Percentiles rank a stretch among this genome's conserved stretches.
These are phyloP conservation scores for Colletotrichum orchidophilum DNA, from an alignment of 2,329 filamentous ascomycete genomes.

Conservation along the genomic window DNA sequence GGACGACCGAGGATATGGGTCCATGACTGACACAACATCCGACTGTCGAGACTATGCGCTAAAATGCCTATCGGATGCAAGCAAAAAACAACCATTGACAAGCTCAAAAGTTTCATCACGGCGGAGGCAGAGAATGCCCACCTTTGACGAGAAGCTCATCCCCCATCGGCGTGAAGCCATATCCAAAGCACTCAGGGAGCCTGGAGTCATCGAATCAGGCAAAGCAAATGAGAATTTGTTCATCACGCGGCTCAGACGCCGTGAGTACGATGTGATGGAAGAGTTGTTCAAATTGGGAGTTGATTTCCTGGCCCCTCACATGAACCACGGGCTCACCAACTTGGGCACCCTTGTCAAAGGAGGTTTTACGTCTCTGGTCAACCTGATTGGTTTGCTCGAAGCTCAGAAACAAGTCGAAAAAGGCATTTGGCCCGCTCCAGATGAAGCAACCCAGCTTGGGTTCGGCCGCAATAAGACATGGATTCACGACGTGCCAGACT, in stretches of 20 bases:
- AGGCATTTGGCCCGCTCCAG: background rate
- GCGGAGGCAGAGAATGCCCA: background rate
- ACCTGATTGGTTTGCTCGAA: conserved; percentile 33
- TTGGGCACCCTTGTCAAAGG: conserved; percentile 24
- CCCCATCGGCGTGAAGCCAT: background rate
- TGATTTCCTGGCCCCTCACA: conserved; percentile 22
- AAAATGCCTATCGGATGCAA: background rate
- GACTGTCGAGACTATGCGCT: background rate
- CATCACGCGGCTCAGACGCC: conserved; percentile 4
- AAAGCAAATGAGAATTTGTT: background rate
- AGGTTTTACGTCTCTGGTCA: conserved; percentile 35
- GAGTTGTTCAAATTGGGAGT: conserved; percentile 29
- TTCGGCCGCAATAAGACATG: background rate
- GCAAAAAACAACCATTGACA: background rate
- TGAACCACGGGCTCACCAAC: background rate
- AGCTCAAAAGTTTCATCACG: background rate
- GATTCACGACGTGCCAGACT: background rate
- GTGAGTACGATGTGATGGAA: conserved; percentile 38
- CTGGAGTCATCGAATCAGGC: background rate
- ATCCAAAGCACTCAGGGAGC: conserved; percentile 26
- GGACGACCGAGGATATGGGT: background rate
- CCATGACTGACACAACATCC: background rate
- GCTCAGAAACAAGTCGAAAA: conserved; percentile 14
- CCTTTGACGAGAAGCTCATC: background rate
- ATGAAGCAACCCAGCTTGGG: background rate